Base-by-base conservation (phyloP, 192 early-diverging fungal genomes). In the Entomortierella chlamydospora region DNA sequence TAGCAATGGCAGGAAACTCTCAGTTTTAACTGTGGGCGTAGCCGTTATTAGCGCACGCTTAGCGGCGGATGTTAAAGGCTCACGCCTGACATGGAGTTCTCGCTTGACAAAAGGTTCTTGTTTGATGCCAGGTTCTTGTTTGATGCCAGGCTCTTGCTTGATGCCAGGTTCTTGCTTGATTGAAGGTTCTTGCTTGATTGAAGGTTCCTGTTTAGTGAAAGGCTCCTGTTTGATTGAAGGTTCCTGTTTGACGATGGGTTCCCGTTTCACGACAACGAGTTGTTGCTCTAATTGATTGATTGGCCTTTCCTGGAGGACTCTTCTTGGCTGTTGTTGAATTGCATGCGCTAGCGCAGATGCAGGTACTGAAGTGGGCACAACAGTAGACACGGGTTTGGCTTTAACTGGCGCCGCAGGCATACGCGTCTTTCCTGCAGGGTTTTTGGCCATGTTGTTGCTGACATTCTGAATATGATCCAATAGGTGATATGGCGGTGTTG, bases 141-240 rank as follows among this genome's bases (percentile, higher is more conserved):
- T 60, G 29, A 50, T 43, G 18, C 1, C 25, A 39, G 41, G 22
- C 29, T 47, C 61, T 18, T 47, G 49, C 25, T 64, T 23, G 22
- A 9, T 12, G 37, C n/a, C 2, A 52, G 31, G 10, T 43, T 64
- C 62, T 17, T 64, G 10, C 15, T 53, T 50, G 17, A 64, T 47
- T 4, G 5, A 20, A 17, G 15, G 45, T 15, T 47, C 45, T 47
- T 47, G 45, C 45, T 47, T 47, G 20, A 47, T 31, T 31, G 63
- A n/a, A 28, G 41, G 54, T 18, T 30, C 12, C 25, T 11, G 10
- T 47, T 18, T 29, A 45, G 41, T 29, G 23, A 43, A 23, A 37
- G 50, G n/a, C 50, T 64, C 62, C 33, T 54, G 1, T 25, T 53
- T 50, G 34, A 64, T 31, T 37, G 64, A 25, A 15, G 30, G 54